Base-by-base conservation (phyloP, 257 asterid species). In the Prunella vulgaris region DNA sequence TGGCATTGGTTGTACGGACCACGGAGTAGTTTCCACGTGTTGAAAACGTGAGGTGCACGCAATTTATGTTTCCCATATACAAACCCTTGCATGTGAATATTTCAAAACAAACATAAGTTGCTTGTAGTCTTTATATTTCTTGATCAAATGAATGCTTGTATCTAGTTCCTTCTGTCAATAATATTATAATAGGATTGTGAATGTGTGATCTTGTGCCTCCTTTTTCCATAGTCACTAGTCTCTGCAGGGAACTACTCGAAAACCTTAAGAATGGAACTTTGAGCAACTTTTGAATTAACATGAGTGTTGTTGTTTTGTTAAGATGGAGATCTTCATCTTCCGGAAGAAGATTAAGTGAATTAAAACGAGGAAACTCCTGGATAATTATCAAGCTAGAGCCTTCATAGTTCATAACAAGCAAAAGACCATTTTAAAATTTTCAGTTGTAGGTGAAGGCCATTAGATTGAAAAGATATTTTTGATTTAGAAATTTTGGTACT, bases 1-100 rank as follows among this genome's bases (percentile, higher is more conserved):
- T n/a, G n/a, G n/a, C n/a, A n/a, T n/a, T 65, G 68, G 70, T 53
- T 71, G 32, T 12, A 62, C 18, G 66, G 60, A 30, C 24, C 35
- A 2, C 7, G 28, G 17, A 10, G 38, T 46, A 12, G 7, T 17
- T 32, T 73, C 49, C 53, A 46, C 54, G 17, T 40, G 5, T 21
- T 51, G 48, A 44, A 18, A 58, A 44, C 69, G 57, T 44, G 18
- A 22, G 22, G 8, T 30, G 9, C 44, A 63, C 13, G 24, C 25
- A 10, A 27, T 27, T 42, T 49, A 2, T 60, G 33, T 54, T 24
- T 72, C 6, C 69, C 42, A n/a, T 35, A 2, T 53, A 17, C 46
- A 54, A 35, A 49, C 71, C 17, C 10, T 67, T 42, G 27, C 48
- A 21, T 46, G 24, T 25, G 52, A 57, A 25, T 57, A 13, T 18